A percentile compares a stretch with the other conserved stretches of the same genome.
phyloP scores from a whole-genome alignment of 169 alveolate species.

The Theileria annulata region DNA sequence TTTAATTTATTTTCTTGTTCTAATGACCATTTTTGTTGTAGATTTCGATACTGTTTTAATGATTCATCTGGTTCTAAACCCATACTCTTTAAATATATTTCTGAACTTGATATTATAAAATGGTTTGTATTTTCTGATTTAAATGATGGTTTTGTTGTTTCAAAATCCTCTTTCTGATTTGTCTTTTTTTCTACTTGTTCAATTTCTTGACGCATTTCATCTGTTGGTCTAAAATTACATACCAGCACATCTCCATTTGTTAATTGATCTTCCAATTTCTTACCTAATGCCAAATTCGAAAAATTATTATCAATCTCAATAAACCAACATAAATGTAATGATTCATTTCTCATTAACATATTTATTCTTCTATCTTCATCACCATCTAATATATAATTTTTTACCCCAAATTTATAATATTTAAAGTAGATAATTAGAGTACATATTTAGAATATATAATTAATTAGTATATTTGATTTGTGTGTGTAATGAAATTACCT shows the following conservation, averaged over 20 bases:
- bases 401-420: too few relatives aligned
- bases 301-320: constrained; percentile 43
- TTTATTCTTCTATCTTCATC: constrained; percentile 27
- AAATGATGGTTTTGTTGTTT: constrained; percentile 37
- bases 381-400: too few relatives aligned
- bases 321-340: constrained; percentile 57
- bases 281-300: constrained; percentile 35
- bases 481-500: not conserved
- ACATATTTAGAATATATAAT: too few relatives aligned
- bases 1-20: constrained; percentile 1
- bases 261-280: constrained; percentile 37
- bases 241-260: constrained; percentile 55
- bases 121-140: not conserved
- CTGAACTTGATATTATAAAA: constrained; percentile 19
- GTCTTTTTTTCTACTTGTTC: constrained; percentile 44
- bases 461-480: too few relatives aligned
- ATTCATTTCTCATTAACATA: constrained; percentile 35
- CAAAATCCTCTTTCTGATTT: constrained; percentile 60
- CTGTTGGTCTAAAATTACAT: constrained; percentile 64
- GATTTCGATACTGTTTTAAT: not conserved
- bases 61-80: not conserved
- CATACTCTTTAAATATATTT: constrained; percentile 5
- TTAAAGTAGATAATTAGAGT: too few relatives aligned
- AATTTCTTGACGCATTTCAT: constrained; percentile 40
- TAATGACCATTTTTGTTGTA: constrained; percentile 2